Evolutionary conservation across 192 early-diverging fungal genomes (phyloP).

Genomic region (Backusella liffmaniae): DNA sequence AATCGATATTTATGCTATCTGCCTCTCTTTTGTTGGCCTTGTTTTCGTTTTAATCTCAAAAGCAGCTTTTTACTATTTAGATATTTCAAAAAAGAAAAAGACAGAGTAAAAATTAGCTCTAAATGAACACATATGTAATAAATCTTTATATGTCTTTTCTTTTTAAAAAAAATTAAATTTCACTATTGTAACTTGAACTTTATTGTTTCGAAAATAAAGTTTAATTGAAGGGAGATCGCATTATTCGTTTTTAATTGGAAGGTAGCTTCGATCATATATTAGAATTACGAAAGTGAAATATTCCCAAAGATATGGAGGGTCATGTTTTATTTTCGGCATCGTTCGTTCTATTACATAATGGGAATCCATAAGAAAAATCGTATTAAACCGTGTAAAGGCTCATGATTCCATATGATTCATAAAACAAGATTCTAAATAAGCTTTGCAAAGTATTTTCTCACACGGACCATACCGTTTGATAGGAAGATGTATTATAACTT

Average conservation of each 20-base stretch:
- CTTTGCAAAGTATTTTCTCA: neutral
- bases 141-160: neutral
- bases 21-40: neutral
- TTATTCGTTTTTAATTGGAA: too few relatives aligned
- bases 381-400: neutral
- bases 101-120: neutral
- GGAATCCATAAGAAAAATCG: neutral
- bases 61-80: neutral
- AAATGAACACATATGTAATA: neutral
- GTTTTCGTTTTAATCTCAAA: neutral
- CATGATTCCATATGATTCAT: neutral
- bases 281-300: too few relatives aligned
- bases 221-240: neutral
- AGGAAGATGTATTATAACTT: neutral
- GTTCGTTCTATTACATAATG: neutral
- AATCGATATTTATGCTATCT: neutral
- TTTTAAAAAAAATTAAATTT: too few relatives aligned
- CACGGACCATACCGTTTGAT: neutral
- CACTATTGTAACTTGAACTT: neutral
- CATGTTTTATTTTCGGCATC: neutral
- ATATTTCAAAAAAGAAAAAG: neutral
- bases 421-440: neutral
- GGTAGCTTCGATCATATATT: too few relatives aligned
- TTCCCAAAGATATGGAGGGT: neutral
- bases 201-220: neutral